Evolutionary conservation across 83 land plant species (phyloP), one percentile per base, ranked within the genome.

Genomic region (Isoetes engelmannii): DNA sequence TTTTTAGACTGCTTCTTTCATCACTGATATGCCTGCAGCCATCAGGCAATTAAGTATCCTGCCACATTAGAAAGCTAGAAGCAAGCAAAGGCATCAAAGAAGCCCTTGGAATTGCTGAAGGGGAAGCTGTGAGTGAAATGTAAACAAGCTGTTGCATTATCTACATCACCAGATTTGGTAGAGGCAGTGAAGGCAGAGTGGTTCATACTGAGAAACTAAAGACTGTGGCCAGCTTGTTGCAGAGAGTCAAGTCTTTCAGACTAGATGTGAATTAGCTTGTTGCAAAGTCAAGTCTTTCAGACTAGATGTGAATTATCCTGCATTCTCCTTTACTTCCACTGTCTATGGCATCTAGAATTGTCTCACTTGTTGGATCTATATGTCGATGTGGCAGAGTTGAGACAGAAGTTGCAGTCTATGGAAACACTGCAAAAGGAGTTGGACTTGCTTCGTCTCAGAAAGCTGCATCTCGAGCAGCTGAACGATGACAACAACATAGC

Each of bases 221-320:
- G 70, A 86, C 98, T 68, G 87, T 86, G 6, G 89, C 96, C 28
- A 81, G 90, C 21, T n/a, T n/a, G n/a, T n/a, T n/a, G n/a, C n/a
- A n/a, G n/a, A 70, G 98, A 94, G 75, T 96, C 4, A 84, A 96
- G 67, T 88, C 92, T 67, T 94, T 94, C 74, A 87, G 84, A 75
- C 80, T 94, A 58, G 98, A 94, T 92, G 97, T 92, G 77, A 63
- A 62, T 8, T 96, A 90, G 74, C 89, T 94, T 72, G 96, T 82
- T 45, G 79, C 90, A 70, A 96, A 94, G 75, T 96, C 4, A 84
- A 96, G 67, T 88, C 92, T 67, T 94, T 94, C 74, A 87, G 84
- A 75, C 80, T 94, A 58, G 98, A 94, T 92, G 97, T 92, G 77
- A 63, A 62, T 8, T 50, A 8, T n/a, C n/a, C n/a, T n/a, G n/a